Evolutionary conservation across 352 stramenopile genomes (phyloP), one percentile per base, ranked within the genome.

Genomic region (Phytophthora fragariaefolia): DNA sequence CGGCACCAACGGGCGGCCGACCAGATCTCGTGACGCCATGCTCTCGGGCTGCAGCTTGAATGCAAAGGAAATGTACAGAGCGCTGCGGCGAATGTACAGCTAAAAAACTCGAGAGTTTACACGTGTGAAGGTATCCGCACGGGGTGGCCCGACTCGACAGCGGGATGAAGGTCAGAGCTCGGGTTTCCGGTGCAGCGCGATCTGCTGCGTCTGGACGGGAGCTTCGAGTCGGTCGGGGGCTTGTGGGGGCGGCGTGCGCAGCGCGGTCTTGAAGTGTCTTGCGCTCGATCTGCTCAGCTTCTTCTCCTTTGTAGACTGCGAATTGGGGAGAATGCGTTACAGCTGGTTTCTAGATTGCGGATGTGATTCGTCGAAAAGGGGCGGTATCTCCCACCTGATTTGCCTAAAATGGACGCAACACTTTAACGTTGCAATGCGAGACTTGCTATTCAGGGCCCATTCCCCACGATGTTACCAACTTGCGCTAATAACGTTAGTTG

Each of bases 1-100:
- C 24, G 84, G 86, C 52, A 93, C 83, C 26, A 95, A 65, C 26
- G 86, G 86, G 34, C 86, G 84, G 0, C 86, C 84, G 10, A 95
- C 69, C 24, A 94, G 58, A 45, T 82, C 68, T 26, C 63, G 63
- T 8, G 71, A 76, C 26, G 71, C 51, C 71, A 79, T 78, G 30
- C n/a, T 60, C 15, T 60, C 26, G 40, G 17, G 42, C 13, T 63
- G 38, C n/a, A 48, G 26, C 26, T 13, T n/a, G 48, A 26, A 56
- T 32, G 55, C 32, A 70, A 54, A 71, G 24, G 36, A 46, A 65
- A 52, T 63, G 56, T 67, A 65, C 55, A 73, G 73, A 58, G 32
- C 63, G 48, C 49, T 59, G 40, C 34, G 32, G 38, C 42, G 49
- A 65, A 58, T 66, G 59, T 43, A 60, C 58, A 66, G 42, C 52